Percentiles rank a stretch among this genome's conserved stretches.
These are phyloP conservation scores for Trichoderma brevicompactum DNA, from an alignment of 2,329 filamentous ascomycete genomes.

Conservation along the genomic window DNA sequence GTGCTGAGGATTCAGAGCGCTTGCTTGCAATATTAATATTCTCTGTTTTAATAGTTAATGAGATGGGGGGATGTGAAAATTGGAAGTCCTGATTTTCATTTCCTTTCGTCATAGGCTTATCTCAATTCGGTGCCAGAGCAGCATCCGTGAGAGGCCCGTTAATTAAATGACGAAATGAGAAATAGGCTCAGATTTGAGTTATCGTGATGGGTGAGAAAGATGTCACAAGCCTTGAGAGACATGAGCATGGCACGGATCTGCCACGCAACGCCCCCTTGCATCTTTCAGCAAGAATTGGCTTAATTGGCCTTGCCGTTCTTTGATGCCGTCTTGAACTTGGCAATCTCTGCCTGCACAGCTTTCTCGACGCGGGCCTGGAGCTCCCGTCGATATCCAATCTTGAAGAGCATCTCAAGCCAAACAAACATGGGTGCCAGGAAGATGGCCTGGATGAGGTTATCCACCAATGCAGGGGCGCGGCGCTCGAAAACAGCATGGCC, in stretches of 20 bases:
- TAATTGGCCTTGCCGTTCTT: constrained; percentile 58
- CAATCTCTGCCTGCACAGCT: constrained; percentile 74
- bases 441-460: constrained; percentile 89
- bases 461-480: constrained; percentile 83
- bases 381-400: constrained; percentile 85
- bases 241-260: not conserved
- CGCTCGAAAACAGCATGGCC: constrained; percentile 90
- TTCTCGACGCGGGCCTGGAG: constrained; percentile 80
- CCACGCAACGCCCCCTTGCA: not conserved
- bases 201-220: not conserved
- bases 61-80: constrained; percentile 3
- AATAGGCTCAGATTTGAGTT: not conserved
- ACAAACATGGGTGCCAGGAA: constrained; percentile 96
- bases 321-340: constrained; percentile 69
- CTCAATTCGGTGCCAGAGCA: not conserved
- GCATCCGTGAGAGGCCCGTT: not conserved
- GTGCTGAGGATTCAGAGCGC: constrained; percentile 20
- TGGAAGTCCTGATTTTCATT: not conserved
- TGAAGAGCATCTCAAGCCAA: constrained; percentile 93
- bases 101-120: constrained; percentile 8
- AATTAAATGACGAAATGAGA: not conserved
- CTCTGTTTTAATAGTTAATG: not conserved
- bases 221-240: not conserved
- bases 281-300: constrained; percentile 27
- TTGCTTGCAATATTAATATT: constrained; percentile 25